phyloP scores from a whole-genome alignment of 2,329 filamentous ascomycete species.

The Fusarium chaquense region DNA sequence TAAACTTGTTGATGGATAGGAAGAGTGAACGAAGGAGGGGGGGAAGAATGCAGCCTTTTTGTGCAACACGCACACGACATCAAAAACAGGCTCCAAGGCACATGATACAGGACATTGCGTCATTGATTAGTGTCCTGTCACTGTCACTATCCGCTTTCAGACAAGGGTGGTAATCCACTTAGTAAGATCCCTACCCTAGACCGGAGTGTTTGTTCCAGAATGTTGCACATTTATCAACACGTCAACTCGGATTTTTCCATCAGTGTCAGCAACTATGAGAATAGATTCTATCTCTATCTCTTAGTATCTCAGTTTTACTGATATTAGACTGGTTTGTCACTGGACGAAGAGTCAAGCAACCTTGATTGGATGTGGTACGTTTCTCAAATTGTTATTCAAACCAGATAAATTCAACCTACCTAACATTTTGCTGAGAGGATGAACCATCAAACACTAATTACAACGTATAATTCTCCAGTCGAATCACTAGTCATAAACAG shows the following conservation, averaged over 20 bases:
- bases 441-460: not conserved
- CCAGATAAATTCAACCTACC: too few relatives aligned
- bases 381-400: too few relatives aligned
- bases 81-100: slow-evolving; percentile 23
- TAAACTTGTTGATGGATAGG: not conserved
- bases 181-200: not conserved
- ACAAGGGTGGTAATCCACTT: not conserved
- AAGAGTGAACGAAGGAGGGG: not conserved
- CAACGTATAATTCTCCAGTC: slow-evolving; percentile 6
- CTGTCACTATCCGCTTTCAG: not conserved
- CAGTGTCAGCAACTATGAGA: too few relatives aligned
- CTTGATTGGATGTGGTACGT: too few relatives aligned
- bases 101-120: slow-evolving; percentile 27
- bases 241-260: too few relatives aligned
- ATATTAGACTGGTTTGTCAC: too few relatives aligned
- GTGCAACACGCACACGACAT: not conserved
- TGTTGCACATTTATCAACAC: too few relatives aligned
- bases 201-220: not conserved
- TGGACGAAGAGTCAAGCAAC: too few relatives aligned
- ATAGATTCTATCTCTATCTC: too few relatives aligned
- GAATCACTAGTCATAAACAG: slow-evolving; percentile 17
- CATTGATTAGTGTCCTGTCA: slow-evolving; percentile 6
- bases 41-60: slow-evolving; percentile 5
- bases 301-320: too few relatives aligned
- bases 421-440: too few relatives aligned